Base-by-base conservation (phyloP, 1,284 basidiomycete species). In the Cutaneotrichosporon arboriforme region DNA sequence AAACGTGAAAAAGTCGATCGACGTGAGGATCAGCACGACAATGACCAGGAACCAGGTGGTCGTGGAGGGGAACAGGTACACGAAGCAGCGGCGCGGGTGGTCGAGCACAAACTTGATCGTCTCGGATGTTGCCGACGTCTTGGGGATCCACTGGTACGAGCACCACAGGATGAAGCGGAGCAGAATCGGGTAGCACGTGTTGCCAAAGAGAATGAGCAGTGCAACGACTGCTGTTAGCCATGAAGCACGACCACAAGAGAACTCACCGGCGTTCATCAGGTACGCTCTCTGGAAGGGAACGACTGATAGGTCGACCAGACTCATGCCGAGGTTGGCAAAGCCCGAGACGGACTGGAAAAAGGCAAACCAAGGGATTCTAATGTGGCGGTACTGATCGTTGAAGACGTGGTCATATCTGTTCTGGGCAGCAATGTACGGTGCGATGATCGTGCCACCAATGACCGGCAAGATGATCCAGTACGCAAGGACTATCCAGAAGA, bases 31-130 rank as follows among this genome's bases (percentile, higher is more conserved):
- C 9, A 87, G 39, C 40, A 96, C 84, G 3, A 76, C 68, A 21
- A 82, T 81, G 1, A 90, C 60, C 14, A 97, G 81, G 64, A 93
- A 90, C 90, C 91, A 94, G 2, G 93, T 97, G 69, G 97, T 92
- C 61, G 91, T 88, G 0, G 90, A 86, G 0, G 94, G 94, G 66
- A 98, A 97, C 8, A 98, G 81, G 71, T 96, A 93, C 39, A 94
- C 84, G 69, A 90, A 97, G 76, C 94, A 91, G 59, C 69, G 70
- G 35, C 50, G 48, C n/a, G 94, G 94, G 67, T 97, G 94, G 68
- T 97, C 92, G 17, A 98, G 81, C 7, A 98, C 79, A 72, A 98
- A 98, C 54, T 85, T 84, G 2, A 96, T 77, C 0, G 91, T 91
- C 75, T 96, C 90, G 54, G 84, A 80, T 0, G 82, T 64, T 1